Base-by-base conservation (phyloP, 108 stramenopile genomes). In the Fragilaria radians region DNA sequence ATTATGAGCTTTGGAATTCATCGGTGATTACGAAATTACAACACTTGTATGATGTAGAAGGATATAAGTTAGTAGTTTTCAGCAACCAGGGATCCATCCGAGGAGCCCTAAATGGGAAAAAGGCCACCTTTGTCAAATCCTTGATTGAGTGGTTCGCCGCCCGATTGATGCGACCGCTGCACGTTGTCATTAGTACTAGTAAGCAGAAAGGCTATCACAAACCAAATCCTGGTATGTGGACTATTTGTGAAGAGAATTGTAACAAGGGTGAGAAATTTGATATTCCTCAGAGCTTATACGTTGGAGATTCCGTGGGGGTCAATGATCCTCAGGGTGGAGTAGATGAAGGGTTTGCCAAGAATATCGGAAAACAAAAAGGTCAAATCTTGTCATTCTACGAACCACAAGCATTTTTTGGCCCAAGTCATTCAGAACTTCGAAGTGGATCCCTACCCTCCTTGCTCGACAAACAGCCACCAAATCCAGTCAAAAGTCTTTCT, bases 51-150 rank as follows among this genome's bases (percentile, higher is more conserved):
- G 86, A 89, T 57, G 66, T 74, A 2, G 68, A 78, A 28, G 71
- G 78, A 1, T 81, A 81, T 61, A 54, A 67, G 47, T 46, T 92
- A 19, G 59, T 87, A 0, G 49, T 92, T n/a, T 77, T 91, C 21
- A 71, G 77, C 55, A 92, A 92, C 66, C 87, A 92, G 63, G 91
- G 87, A 18, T 76, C 77, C 25, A 85, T 92, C 29, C 78, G 70
- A 47, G 54, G 49, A 9, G 80, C 84, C 4, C 71, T 81, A 52
- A 24, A 54, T 3, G 91, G 91, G 23, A 88, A 89, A 59, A 88
- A 70, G 48, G 91, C 91, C 0, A 68, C 70, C 7, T 34, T 69
- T 28, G 65, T 92, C 30, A 83, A 79, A 53, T 48, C 47, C 7
- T 28, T 92, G 0, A 73, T 89, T 26, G 81, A 92, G 46, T 92